Percentiles rank a stretch among this genome's conserved stretches.
Conservation (phyloP, 306 rosid species). For the Astragalus membranaceus region DNA sequence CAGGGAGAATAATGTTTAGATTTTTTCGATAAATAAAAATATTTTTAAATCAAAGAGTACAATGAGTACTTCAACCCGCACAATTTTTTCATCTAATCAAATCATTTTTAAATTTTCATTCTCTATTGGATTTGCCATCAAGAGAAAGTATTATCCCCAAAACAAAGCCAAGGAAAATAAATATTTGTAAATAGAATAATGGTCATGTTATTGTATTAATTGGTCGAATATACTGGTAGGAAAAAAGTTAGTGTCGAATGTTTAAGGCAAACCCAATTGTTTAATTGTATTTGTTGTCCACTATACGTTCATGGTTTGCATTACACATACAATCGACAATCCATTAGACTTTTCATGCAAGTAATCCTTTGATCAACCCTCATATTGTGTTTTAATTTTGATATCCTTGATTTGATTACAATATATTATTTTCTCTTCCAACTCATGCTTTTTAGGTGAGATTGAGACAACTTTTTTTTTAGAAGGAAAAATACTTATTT, state of each 20-base stretch:
- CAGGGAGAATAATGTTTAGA: too few species aligned
- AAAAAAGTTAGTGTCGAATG: neutral
- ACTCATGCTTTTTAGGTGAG: conserved; percentile 32
- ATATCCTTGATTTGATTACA: neutral
- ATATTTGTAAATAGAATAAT: neutral
- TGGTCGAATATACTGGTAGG: neutral
- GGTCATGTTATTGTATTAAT: neutral
- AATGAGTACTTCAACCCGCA: too few species aligned
- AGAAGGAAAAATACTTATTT: neutral
- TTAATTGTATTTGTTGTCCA: conserved; percentile 12
- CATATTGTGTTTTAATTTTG: neutral
- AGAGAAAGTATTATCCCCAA: neutral
- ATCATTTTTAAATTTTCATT: too few species aligned
- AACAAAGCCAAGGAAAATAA: neutral
- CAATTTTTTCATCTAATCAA: too few species aligned
- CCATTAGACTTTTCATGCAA: conserved; percentile 25
- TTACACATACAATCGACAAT: conserved; percentile 23
- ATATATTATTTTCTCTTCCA: conserved; percentile 18
- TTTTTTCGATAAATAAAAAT: too few species aligned
- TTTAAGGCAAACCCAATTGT: neutral
- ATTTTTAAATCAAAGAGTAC: too few species aligned
- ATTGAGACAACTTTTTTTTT: conserved; percentile 14
- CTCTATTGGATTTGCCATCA: too few species aligned
- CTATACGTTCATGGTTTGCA: conserved; percentile 28
- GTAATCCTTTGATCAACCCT: conserved; percentile 28